These are phyloP conservation scores for Allium sativum DNA, from an alignment of 106 monocot genomes.

Conservation along the genomic window DNA sequence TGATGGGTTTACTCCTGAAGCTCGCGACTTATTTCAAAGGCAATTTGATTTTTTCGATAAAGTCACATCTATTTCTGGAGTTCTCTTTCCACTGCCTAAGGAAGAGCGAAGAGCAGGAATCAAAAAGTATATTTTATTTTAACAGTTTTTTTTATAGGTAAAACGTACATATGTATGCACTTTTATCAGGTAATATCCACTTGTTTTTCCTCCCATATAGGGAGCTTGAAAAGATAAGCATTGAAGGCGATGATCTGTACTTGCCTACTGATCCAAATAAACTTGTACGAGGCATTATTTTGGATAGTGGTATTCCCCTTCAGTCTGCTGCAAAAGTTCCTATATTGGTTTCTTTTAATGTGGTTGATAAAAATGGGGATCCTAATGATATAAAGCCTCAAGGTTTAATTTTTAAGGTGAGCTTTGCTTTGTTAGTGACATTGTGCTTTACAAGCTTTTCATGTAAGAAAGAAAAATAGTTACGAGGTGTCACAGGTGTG, in stretches of 20 bases:
- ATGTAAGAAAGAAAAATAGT: too few species aligned
- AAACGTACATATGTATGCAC: background rate
- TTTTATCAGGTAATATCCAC: background rate
- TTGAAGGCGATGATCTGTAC: slow-evolving; percentile 85
- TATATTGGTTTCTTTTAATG: slow-evolving; percentile 97
- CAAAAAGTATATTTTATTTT: slow-evolving; percentile 35
- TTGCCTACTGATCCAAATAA: slow-evolving; percentile 90
- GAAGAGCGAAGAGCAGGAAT: slow-evolving; percentile 92
- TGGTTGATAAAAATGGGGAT: slow-evolving; percentile 78
- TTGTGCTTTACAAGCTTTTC: too few species aligned
- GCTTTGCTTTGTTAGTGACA: background rate
- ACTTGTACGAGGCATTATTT: slow-evolving; percentile 74
- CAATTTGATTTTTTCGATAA: slow-evolving; percentile 96
- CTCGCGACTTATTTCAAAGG: slow-evolving; percentile 82
- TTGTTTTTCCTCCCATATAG: slow-evolving; percentile 22
- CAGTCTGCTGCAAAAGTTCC: slow-evolving; percentile 99
- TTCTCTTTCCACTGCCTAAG: slow-evolving; percentile 85
- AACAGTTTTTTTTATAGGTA: background rate
- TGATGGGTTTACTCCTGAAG: slow-evolving; percentile 74
- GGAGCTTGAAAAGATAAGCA: slow-evolving; percentile 76
- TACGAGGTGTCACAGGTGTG: too few species aligned
- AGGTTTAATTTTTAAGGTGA: slow-evolving; percentile 97
- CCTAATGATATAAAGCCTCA: slow-evolving; percentile 74
- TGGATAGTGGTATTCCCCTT: slow-evolving; percentile 97
- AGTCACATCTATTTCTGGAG: slow-evolving; percentile 98